A percentile compares a stretch with the other conserved stretches of the same genome.
Conservation (phyloP, 2,329 filamentous ascomycete genomes). For the Claviceps sp. region DNA sequence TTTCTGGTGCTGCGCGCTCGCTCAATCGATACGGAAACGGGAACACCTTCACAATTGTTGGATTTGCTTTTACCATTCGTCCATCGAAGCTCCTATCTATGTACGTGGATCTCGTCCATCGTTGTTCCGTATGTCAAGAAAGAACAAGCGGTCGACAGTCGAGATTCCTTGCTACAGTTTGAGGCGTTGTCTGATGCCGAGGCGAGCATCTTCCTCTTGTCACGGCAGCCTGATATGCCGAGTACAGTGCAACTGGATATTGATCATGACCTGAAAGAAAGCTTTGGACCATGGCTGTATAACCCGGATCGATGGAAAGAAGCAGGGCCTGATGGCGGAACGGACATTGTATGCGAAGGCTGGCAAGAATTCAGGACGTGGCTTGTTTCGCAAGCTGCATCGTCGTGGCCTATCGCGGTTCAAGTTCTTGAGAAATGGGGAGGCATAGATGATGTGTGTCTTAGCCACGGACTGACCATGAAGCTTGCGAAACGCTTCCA, state of each 20-base stretch:
- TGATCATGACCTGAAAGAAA: slow-evolving; percentile 51
- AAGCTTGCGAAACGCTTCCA: slow-evolving; percentile 49
- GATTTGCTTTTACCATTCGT: slow-evolving; percentile 58
- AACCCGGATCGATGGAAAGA: slow-evolving; percentile 43
- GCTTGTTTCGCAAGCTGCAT: slow-evolving; percentile 46
- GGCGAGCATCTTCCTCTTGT: slow-evolving; percentile 49
- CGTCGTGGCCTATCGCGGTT: slow-evolving; percentile 48
- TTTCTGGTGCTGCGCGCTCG: slow-evolving; percentile 58
- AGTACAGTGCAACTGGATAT: slow-evolving; percentile 28
- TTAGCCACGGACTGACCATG: slow-evolving; percentile 43
- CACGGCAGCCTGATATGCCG: slow-evolving; percentile 36
- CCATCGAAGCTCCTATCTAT: slow-evolving; percentile 43
- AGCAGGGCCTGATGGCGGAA: slow-evolving; percentile 3
- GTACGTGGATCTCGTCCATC: slow-evolving; percentile 55
- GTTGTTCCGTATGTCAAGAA: slow-evolving; percentile 56
- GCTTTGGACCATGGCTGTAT: slow-evolving; percentile 64
- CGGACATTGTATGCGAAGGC: slow-evolving; percentile 33
- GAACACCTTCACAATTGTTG: slow-evolving; percentile 55
- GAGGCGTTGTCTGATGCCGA: slow-evolving; percentile 43
- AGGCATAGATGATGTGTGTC: slow-evolving; percentile 55
- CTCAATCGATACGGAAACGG: slow-evolving; percentile 57
- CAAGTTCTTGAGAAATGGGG: slow-evolving; percentile 58
- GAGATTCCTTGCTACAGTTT: slow-evolving; percentile 47
- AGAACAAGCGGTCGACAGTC: slow-evolving; percentile 56
- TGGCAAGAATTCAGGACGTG: slow-evolving; percentile 60